Evolutionary conservation across 192 early-diverging fungal genomes (phyloP).

Genomic region (Tieghemiomyces parasiticus): DNA sequence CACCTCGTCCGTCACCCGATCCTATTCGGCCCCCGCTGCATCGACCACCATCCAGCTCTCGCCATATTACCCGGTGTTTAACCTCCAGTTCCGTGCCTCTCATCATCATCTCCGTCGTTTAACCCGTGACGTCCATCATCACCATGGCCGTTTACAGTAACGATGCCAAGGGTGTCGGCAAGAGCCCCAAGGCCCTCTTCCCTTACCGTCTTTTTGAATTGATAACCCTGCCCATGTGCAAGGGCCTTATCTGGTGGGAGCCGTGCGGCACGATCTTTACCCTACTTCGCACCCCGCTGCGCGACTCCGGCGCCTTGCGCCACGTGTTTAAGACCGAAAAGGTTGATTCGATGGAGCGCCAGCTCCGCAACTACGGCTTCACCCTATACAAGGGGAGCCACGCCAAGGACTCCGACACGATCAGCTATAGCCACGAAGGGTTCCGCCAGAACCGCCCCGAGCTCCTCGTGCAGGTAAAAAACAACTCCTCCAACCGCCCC

Average conservation of each 20-base stretch:
- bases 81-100: no score
- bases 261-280: background rate
- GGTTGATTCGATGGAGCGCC: constrained; percentile 20
- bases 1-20: no score
- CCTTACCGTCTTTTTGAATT: background rate
- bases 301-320: constrained; percentile 15
- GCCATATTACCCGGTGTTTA: no score
- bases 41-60: no score
- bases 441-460: constrained; percentile 16
- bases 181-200: background rate
- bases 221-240: background rate
- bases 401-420: constrained; percentile 19
- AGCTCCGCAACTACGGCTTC: constrained; percentile 18
- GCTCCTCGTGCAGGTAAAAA: constrained; percentile 16
- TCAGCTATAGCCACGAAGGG: constrained; percentile 16
- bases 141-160: no score
- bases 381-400: constrained; percentile 19
- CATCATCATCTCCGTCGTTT: no score
- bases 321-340: constrained; percentile 19
- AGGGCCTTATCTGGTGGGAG: background rate
- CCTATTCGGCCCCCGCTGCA: no score
- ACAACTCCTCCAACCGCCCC: constrained; percentile 16
- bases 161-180: no score
- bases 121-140: no score
- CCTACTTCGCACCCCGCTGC: background rate